phyloP scores from a whole-genome alignment of 2,329 filamentous ascomycete species.

The Colletotrichum lentis region DNA sequence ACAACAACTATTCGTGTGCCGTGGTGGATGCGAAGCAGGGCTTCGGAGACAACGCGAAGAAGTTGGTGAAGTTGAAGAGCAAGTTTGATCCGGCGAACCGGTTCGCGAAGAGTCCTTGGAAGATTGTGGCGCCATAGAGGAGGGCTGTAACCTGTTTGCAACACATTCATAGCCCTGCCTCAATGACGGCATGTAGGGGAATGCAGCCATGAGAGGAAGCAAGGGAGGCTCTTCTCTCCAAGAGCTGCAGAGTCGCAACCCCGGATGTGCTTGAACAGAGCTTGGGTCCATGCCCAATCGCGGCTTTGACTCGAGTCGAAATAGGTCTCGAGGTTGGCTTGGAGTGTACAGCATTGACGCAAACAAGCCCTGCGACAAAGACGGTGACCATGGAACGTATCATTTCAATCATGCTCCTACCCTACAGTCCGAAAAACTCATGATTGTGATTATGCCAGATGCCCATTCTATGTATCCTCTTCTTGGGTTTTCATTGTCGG shows the following conservation, averaged over 20 bases:
- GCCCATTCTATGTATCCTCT: too few relatives aligned
- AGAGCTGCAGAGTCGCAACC: background rate
- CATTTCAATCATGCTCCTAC: too few relatives aligned
- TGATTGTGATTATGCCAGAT: too few relatives aligned
- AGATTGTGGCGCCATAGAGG: background rate
- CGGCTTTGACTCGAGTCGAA: background rate
- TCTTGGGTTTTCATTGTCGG: too few relatives aligned
- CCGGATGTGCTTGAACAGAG: background rate
- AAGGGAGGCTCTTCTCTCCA: background rate
- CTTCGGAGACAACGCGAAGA: constrained; percentile 45
- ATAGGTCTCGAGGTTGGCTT: background rate
- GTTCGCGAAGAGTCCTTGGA: constrained; percentile 39
- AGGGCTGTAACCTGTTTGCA: background rate
- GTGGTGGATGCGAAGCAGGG: constrained; percentile 43
- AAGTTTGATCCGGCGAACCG: constrained; percentile 48
- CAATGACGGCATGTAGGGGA: too few relatives aligned
- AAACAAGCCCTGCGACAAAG: background rate
- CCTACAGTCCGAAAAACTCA: too few relatives aligned
- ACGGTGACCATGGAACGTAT: background rate
- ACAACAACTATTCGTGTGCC: constrained; percentile 45
- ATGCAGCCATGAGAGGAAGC: too few relatives aligned
- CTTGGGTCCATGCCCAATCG: background rate
- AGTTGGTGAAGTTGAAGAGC: constrained; percentile 46
- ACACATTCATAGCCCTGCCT: background rate
- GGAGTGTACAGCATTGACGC: background rate